Evolutionary conservation across 2,329 filamentous ascomycete genomes (phyloP).

Genomic region (Pseudocercospora crystallina): DNA sequence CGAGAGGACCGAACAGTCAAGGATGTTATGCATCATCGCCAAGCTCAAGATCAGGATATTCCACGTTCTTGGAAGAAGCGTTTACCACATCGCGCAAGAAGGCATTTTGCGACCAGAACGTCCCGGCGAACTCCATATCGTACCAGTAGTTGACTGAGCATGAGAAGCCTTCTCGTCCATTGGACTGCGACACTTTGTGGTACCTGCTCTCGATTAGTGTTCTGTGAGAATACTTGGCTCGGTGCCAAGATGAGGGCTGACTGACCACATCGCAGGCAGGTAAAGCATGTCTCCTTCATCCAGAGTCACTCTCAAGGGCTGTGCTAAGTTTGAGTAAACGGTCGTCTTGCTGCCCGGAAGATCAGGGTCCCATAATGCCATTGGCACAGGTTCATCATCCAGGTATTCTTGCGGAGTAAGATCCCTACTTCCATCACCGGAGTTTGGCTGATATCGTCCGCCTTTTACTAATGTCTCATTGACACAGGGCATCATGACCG

Average conservation of each 20-base stretch:
- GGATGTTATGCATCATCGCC: neutral
- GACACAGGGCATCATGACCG: constrained; percentile 67
- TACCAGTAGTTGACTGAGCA: constrained; percentile 81
- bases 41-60: constrained; percentile 24
- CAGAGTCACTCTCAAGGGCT: constrained; percentile 66
- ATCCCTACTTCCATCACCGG: constrained; percentile 24
- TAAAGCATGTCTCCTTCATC: constrained; percentile 78
- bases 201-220: constrained; percentile 41
- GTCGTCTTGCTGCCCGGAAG: constrained; percentile 52
- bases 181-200: constrained; percentile 76
- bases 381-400: constrained; percentile 56
- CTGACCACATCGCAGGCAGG: constrained; percentile 71
- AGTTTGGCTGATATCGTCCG: constrained; percentile 57
- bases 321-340: constrained; percentile 58
- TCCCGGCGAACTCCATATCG: constrained; percentile 73
- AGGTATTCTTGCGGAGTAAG: constrained; percentile 37
- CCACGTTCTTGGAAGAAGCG: constrained; percentile 14
- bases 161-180: constrained; percentile 67
- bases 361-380: constrained; percentile 75
- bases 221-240: too few relatives aligned
- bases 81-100: constrained; percentile 45
- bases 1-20: neutral
- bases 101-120: constrained; percentile 61
- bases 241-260: too few relatives aligned
- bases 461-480: constrained; percentile 60